Base-by-base conservation (phyloP, 768 basidiomycete species). In the Lactifluus pinguis region DNA sequence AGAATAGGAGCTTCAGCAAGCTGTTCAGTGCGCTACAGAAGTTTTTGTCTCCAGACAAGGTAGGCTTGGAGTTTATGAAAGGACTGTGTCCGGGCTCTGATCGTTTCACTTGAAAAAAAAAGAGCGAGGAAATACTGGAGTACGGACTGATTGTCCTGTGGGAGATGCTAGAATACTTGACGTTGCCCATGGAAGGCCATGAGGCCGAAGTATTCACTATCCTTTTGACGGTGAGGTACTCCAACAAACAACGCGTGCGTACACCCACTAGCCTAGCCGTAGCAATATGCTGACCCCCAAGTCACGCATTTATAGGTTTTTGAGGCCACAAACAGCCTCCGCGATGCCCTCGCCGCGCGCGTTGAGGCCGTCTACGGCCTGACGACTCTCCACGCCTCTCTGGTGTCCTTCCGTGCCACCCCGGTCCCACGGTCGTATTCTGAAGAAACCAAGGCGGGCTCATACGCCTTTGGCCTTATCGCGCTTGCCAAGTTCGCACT, bases 291-390 rank as follows among this genome's bases (percentile, higher is more conserved):
- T 58, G 44, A 56, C 11, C 13, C 34, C 13, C 34, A 52, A 32
- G 13, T 52, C 30, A 25, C 14, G 57, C 54, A 34, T 53, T 25
- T 57, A 19, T 60, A 93, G 91, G 84, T 93, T 42, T 76, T 91
- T 55, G 89, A 92, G 70, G 91, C 88, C 5, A 91, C 90, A 13
- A 89, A 82, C 66, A 82, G 84, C 2, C 85, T 93, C 63, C 86
- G 91, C 45, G 89, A 93, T 70, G 78, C 79, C 17, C 76, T 93
- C 39, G 82, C 87, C 25, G 74, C 78, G 10, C 84, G 81, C 64
- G 81, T 87, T 66, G 92, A 89, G 63, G 87, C 92, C 19, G 87
- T 93, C 21, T 92, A 89, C 67, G 91, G 91, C 7, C 72, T 93
- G 65, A 90, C 88, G 14, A 92, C 87, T 6, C 80, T 92, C 76